Base-by-base conservation (phyloP, 768 basidiomycete species). In the Termitomyces titanicus region DNA sequence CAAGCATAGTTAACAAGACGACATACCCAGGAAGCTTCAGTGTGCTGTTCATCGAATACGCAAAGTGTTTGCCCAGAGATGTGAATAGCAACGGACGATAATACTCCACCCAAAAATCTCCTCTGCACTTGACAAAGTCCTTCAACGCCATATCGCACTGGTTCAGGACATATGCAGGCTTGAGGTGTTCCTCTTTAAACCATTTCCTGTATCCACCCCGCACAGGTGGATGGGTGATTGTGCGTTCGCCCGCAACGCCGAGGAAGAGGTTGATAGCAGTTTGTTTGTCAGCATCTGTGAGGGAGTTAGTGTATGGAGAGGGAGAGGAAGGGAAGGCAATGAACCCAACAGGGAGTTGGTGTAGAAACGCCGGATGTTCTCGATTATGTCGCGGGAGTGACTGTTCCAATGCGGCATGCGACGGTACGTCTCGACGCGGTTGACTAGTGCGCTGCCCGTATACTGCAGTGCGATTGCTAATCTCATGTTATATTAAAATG, bases 321-420 rank as follows among this genome's bases (percentile, higher is more conserved):
- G 9, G 37, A 55, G 29, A 20, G 33, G 37, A 29, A 24, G n/a
- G 8, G 40, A 29, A 40, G 20, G 47, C n/a, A 6, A 27, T 63
- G 54, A 40, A 92, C 93, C 93, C 3, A 96, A 79, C 43, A 98
- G 75, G 7, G 92, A 93, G 64, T 99, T 99, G 9, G 94, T 88
- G 67, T 98, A 98, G 67, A 96, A 97, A 18, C 96, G 83, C 47
- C 92, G 79, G 50, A 98, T 87, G 64, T 95, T 96, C 71, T 97
- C 94, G 59, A 94, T 92, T 64, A 98, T 92, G 67, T 98, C 95
- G 34, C 96, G 79, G 1, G 94, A 97, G 70, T 98, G 96, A 62
- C 92, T 94, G 64, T 93, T 94, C 95, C 96, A 98, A 59, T 97
- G 94, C 0, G 92, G 92, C 81, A 94, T 94, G 27, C 93, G 83